Percentiles rank a stretch among this genome's conserved stretches.
phyloP scores from a whole-genome alignment of 768 basidiomycete genomes.

The Tylopilus rubrobrunneus region DNA sequence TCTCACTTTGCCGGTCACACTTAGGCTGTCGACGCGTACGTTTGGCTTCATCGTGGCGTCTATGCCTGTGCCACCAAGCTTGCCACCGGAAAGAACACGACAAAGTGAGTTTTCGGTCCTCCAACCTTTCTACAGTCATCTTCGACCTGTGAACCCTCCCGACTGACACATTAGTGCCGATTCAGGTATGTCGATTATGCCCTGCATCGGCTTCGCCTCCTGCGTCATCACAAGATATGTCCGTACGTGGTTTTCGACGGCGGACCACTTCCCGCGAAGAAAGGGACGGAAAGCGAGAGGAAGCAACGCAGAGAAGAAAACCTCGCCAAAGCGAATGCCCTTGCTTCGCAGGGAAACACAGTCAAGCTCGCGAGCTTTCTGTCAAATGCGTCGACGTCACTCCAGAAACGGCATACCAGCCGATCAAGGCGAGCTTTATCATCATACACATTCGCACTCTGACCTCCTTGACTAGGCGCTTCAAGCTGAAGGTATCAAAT shows the following conservation, averaged over 20 bases:
- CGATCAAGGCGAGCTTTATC: constrained; percentile 73
- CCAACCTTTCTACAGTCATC: not conserved
- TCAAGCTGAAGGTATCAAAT: constrained; percentile 71
- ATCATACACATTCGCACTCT: not conserved
- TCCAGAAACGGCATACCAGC: constrained; percentile 94
- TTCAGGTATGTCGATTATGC: constrained; percentile 92
- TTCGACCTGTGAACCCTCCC: not conserved
- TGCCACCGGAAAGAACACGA: constrained; percentile 78
- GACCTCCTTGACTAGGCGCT: constrained; percentile 63
- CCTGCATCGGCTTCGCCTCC: constrained; percentile 85
- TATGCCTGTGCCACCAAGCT: constrained; percentile 89
- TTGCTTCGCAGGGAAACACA: constrained; percentile 76
- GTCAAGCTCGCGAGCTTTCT: constrained; percentile 83
- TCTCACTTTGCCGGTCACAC: constrained; percentile 81
- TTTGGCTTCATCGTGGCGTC: constrained; percentile 87
- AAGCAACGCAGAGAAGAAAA: constrained; percentile 74
- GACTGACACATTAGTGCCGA: constrained; percentile 4
- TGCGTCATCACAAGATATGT: constrained; percentile 78
- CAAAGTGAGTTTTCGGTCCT: constrained; percentile 55
- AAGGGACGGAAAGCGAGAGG: constrained; percentile 79
- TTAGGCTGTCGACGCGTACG: constrained; percentile 92
- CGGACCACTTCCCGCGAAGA: constrained; percentile 92
- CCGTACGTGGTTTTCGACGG: constrained; percentile 97
- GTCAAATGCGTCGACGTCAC: constrained; percentile 93
- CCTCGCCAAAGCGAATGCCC: constrained; percentile 64